Evolutionary conservation across 1,139 yeast genomes (phyloP).

Genomic region (Geotrichum phurueaensis): DNA sequence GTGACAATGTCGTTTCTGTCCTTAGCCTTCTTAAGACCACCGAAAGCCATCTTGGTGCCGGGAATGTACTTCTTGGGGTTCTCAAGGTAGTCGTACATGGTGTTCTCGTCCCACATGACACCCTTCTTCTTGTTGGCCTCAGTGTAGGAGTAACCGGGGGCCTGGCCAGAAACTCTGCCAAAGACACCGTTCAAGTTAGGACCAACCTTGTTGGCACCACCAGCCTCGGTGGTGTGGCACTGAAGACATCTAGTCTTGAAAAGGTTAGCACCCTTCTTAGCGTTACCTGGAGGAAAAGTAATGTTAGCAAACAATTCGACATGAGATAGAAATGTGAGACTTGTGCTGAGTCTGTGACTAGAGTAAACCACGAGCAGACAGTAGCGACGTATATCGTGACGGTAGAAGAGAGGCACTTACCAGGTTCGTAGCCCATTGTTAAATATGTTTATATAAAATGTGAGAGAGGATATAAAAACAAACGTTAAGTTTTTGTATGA

Average conservation of each 20-base stretch:
- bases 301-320: no score
- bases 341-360: no score
- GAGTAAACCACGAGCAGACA: no score
- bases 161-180: constrained; percentile 88
- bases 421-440: constrained; percentile 4
- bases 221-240: constrained; percentile 95
- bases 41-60: constrained; percentile 99
- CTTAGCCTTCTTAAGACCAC: constrained; percentile 98
- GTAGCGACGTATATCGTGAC: no score
- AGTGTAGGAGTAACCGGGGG: constrained; percentile 90
- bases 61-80: constrained; percentile 99
- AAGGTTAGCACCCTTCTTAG: constrained; percentile 96
- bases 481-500: neutral
- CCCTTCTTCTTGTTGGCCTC: constrained; percentile 98
- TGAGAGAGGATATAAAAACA: neutral
- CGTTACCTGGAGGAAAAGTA: constrained; percentile 53
- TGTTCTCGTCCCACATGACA: constrained; percentile 79
- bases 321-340: no score
- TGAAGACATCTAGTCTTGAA: constrained; percentile 99
- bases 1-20: constrained; percentile 96
- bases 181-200: constrained; percentile 95
- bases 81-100: constrained; percentile 91
- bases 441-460: neutral
- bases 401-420: neutral
- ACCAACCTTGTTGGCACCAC: constrained; percentile 98